A percentile compares a stretch with the other conserved stretches of the same genome.
Evolutionary conservation across 257 asterid genomes (phyloP).

Genomic region (Asclepias syriaca): DNA sequence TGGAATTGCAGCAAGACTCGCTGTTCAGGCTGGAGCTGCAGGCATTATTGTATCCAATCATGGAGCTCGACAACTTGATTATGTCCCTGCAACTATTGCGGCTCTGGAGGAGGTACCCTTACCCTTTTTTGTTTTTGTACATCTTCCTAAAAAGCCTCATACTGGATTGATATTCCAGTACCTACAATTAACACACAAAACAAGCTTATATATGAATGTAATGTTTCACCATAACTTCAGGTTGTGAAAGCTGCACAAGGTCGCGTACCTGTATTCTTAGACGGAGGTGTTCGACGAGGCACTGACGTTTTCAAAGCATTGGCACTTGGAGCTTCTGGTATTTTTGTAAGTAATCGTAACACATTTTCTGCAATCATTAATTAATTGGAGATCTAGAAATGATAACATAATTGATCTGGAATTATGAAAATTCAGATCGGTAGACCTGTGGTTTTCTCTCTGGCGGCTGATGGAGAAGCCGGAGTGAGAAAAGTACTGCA

Average conservation of each 20-base stretch:
- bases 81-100: constrained; percentile 77
- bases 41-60: constrained; percentile 93
- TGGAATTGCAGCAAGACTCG: constrained; percentile 56
- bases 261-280: constrained; percentile 85
- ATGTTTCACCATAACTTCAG: constrained; percentile 27
- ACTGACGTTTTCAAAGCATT: constrained; percentile 94
- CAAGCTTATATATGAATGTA: constrained; percentile 3
- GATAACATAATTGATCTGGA: not conserved
- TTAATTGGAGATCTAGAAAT: not conserved
- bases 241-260: constrained; percentile 97
- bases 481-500: constrained; percentile 80
- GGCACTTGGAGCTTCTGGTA: constrained; percentile 94
- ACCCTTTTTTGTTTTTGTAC: too few species aligned
- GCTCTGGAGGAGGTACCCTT: constrained; percentile 79
- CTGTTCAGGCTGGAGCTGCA: constrained; percentile 86
- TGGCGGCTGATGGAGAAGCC: constrained; percentile 93
- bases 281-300: constrained; percentile 96
- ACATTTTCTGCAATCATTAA: too few species aligned
- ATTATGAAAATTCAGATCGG: constrained; percentile 49
- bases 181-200: not conserved
- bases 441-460: constrained; percentile 80
- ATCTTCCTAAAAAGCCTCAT: too few species aligned
- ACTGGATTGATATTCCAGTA: too few species aligned
- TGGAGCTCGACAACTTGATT: constrained; percentile 98
- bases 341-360: constrained; percentile 56